phyloP scores from a whole-genome alignment of 1,284 basidiomycete species.

The Boletus smithii region DNA sequence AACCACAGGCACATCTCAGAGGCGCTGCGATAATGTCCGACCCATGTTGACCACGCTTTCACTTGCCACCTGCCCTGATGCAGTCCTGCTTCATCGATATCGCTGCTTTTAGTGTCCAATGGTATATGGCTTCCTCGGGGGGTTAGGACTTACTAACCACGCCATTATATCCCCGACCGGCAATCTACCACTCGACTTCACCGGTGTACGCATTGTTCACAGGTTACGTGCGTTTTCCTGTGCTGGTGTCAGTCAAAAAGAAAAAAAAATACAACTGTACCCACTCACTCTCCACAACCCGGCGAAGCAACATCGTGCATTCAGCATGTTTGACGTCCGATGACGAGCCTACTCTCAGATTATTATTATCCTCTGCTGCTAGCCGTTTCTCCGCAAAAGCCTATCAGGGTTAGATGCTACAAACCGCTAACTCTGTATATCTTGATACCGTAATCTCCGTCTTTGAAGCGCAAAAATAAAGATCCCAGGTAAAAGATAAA shows the following conservation, averaged over 20 bases:
- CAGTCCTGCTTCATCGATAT: conserved; percentile 21
- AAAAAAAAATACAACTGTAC: background rate
- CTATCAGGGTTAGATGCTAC: conserved; percentile 26
- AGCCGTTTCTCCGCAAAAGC: conserved; percentile 30
- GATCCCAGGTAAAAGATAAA: conserved; percentile 15
- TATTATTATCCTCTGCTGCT: conserved; percentile 23
- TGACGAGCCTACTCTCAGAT: conserved; percentile 1
- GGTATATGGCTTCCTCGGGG: conserved; percentile 15
- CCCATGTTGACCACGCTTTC: conserved; percentile 24
- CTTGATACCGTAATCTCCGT: conserved; percentile 37
- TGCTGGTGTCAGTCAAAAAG: background rate
- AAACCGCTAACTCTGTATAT: conserved; percentile 29
- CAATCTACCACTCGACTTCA: conserved; percentile 9
- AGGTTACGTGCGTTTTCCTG: conserved; percentile 15
- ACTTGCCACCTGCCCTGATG: conserved; percentile 15
- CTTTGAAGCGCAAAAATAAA: conserved; percentile 16
- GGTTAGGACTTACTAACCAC: conserved; percentile 5
- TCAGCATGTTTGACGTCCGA: background rate
- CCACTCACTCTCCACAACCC: background rate
- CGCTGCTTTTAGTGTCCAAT: conserved; percentile 23
- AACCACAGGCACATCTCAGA: conserved; percentile 28
- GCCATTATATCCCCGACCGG: conserved; percentile 12
- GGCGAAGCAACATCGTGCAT: background rate
- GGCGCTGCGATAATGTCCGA: conserved; percentile 35
- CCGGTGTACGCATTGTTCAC: conserved; percentile 9